Evolutionary conservation across 768 basidiomycete genomes (phyloP).

Genomic region (Hygrophoropsis aurantiaca): DNA sequence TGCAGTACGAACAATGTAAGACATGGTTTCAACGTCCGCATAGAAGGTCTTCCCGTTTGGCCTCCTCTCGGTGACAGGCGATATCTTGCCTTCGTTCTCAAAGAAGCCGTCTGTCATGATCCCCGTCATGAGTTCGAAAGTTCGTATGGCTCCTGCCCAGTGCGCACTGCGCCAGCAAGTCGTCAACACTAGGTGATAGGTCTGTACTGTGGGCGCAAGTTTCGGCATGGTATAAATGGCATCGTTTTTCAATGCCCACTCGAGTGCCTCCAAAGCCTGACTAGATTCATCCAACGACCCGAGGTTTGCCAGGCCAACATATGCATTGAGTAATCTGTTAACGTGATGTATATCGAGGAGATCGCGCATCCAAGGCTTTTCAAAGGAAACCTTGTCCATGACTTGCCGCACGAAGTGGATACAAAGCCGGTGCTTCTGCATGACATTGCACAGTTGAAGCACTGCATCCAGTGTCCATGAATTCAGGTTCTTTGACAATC

Average conservation of each 20-base stretch:
- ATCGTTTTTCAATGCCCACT: constrained; percentile 69
- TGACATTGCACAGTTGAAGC: constrained; percentile 54
- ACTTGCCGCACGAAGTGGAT: constrained; percentile 61
- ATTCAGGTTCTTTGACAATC: constrained; percentile 42
- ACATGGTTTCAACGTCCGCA: constrained; percentile 55
- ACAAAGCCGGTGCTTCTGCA: constrained; percentile 45
- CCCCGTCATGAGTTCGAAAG: constrained; percentile 76
- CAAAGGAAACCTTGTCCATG: constrained; percentile 39
- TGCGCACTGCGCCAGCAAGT: constrained; percentile 65
- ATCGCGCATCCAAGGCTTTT: constrained; percentile 28
- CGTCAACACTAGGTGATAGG: constrained; percentile 62
- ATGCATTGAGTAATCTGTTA: constrained; percentile 60
- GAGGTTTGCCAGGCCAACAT: constrained; percentile 39
- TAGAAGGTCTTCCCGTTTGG: constrained; percentile 42
- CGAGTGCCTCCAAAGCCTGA: constrained; percentile 55
- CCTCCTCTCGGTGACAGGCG: constrained; percentile 44
- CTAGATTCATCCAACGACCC: constrained; percentile 39
- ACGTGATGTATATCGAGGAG: constrained; percentile 54
- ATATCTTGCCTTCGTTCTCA: constrained; percentile 38
- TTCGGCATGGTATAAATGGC: constrained; percentile 44
- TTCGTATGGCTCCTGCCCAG: constrained; percentile 56
- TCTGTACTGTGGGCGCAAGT: constrained; percentile 33
- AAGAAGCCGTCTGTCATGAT: constrained; percentile 51
- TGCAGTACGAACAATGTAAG: constrained; percentile 59
- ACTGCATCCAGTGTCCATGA: constrained; percentile 50